phyloP scores from a whole-genome alignment of 225 moss, liverwort and hornwort genomes.

The Climacium dendroides region DNA sequence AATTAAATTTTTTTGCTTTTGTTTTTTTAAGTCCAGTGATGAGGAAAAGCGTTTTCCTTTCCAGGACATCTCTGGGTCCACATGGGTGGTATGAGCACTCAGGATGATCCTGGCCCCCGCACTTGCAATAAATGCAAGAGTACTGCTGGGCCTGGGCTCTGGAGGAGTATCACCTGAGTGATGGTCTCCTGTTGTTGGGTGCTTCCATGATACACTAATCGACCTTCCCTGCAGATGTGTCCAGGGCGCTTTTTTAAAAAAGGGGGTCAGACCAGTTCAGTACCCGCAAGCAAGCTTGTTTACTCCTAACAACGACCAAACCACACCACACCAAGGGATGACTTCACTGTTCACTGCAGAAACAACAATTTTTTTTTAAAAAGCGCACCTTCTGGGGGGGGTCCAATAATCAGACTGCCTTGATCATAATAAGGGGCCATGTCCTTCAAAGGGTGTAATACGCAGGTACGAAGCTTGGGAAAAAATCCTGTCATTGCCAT shows the following conservation, averaged over 20 bases:
- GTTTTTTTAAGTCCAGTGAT: no score
- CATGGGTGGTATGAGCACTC: not conserved
- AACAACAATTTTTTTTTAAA: no score
- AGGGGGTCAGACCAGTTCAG: not conserved
- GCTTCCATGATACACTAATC: not conserved
- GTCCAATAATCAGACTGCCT: no score
- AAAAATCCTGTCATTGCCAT: no score
- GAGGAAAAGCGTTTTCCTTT: not conserved
- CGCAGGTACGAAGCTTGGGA: no score
- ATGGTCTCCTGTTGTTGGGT: not conserved
- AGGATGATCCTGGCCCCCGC: not conserved
- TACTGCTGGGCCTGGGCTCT: not conserved
- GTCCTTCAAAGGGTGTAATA: no score
- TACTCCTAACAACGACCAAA: no score
- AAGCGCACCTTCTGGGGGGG: no score
- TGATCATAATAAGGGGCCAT: no score
- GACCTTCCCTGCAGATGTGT: not conserved
- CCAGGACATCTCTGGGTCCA: not conserved
- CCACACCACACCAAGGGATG: no score
- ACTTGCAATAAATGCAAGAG: not conserved
- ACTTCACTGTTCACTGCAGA: no score
- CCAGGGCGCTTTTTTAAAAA: not conserved
- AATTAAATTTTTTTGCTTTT: no score
- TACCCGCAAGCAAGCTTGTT: not conserved
- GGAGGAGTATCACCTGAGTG: not conserved